phyloP scores from a whole-genome alignment of 2,329 filamentous ascomycete species.

The Coniochaeta pulveracea region DNA sequence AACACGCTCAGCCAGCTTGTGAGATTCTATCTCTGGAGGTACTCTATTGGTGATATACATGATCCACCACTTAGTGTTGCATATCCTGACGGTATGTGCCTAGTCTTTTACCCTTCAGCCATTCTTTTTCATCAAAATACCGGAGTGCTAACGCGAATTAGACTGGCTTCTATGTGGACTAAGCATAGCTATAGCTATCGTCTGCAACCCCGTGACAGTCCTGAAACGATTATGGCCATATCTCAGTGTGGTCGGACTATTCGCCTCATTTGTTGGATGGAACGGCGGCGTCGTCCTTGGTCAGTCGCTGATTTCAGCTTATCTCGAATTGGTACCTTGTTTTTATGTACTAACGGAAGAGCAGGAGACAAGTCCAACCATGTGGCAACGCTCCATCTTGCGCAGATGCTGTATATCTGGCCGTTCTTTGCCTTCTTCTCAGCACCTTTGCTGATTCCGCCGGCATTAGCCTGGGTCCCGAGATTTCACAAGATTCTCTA shows the following conservation, averaged over 20 bases:
- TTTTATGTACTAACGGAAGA: conserved; percentile 13
- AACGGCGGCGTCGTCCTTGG: conserved; percentile 89
- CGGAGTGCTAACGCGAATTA: conserved; percentile 18
- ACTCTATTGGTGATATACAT: conserved; percentile 40
- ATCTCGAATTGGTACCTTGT: too few relatives aligned
- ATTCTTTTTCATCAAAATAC: too few relatives aligned
- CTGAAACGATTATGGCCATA: conserved; percentile 44
- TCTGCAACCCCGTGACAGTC: conserved; percentile 34
- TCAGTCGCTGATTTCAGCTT: conserved; percentile 22
- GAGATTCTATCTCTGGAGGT: conserved; percentile 28
- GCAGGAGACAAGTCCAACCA: conserved; percentile 93
- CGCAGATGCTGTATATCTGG: conserved; percentile 95
- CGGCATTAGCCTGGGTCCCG: conserved; percentile 10
- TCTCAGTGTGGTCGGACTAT: conserved; percentile 52
- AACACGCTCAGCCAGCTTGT: conserved; percentile 21
- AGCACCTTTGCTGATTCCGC: conserved; percentile 57
- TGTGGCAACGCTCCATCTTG: conserved; percentile 73
- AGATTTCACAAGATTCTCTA: neutral
- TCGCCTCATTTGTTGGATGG: conserved; percentile 67
- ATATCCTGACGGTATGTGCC: conserved; percentile 36
- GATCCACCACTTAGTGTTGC: conserved; percentile 37
- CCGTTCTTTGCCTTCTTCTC: conserved; percentile 86
- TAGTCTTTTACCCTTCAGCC: neutral
- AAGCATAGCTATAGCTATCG: conserved; percentile 50
- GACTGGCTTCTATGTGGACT: conserved; percentile 46